These are phyloP conservation scores for Pythium myriotylum DNA, from an alignment of 352 stramenopile species.

Conservation along the genomic window DNA sequence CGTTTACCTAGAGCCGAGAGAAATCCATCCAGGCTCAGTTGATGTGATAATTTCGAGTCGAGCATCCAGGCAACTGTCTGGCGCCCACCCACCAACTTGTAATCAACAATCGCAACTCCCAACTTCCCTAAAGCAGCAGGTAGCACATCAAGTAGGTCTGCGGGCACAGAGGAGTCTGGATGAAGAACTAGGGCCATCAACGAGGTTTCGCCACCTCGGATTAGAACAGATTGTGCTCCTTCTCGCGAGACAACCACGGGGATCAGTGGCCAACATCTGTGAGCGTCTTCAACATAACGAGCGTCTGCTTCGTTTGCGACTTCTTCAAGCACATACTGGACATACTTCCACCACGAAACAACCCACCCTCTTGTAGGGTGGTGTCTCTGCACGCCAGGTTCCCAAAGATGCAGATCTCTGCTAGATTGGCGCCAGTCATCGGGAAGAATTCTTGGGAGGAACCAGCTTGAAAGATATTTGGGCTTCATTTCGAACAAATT, in stretches of 20 bases:
- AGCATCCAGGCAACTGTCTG: conserved; percentile 19
- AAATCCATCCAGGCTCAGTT: conserved; percentile 19
- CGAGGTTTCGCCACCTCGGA: conserved; percentile 10
- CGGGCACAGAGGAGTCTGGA: background rate
- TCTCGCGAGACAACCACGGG: conserved; percentile 4
- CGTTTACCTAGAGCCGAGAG: conserved; percentile 19
- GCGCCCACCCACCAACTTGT: conserved; percentile 3
- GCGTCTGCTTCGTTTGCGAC: background rate
- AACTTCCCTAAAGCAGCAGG: conserved; percentile 18
- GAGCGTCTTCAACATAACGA: background rate
- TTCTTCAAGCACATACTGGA: conserved; percentile 14
- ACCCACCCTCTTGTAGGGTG: conserved; percentile 19
- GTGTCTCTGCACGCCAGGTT: background rate
- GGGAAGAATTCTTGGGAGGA: conserved; percentile 25
- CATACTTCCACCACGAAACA: conserved; percentile 23
- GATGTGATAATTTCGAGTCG: conserved; percentile 7
- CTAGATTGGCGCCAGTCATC: conserved; percentile 7
- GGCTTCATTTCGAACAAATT: conserved; percentile 19
- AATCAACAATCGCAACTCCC: conserved; percentile 17
- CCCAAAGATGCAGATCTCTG: conserved; percentile 13
- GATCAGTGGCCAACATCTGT: conserved; percentile 16
- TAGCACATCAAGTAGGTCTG: background rate
- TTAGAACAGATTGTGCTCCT: conserved; percentile 5
- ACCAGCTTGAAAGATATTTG: background rate
- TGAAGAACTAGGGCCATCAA: conserved; percentile 10